Evolutionary conservation across 2,329 filamentous ascomycete species (phyloP), one percentile per base, ranked within the genome.

Genomic region (Microsporum canis): DNA sequence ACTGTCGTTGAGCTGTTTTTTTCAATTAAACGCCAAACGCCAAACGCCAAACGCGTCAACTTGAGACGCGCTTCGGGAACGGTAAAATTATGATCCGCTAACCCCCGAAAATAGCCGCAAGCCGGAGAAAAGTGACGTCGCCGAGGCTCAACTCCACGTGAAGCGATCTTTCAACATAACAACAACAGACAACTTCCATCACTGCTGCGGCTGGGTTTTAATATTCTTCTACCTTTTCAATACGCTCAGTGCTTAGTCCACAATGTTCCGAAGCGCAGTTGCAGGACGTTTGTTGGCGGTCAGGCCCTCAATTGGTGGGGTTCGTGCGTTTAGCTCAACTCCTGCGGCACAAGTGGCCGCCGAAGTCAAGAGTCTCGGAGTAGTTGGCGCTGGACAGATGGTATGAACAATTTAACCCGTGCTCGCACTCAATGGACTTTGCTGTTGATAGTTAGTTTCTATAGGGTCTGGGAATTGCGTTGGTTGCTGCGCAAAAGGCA

Each of bases 351-450:
- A 78, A 68, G 84, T 84, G 65, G 79, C 79, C 63, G 84, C 86
- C 61, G 84, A 91, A 70, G 86, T 99, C 64, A 95, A 91, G 78
- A 87, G 84, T 66, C 78, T 99, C 47, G 94, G 92, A 70, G 92
- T 99, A 57, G 82, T 99, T 70, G 94, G 94, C 66, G 91, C 92
- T 59, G 94, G 94, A 33, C 94, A 97, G 74, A 96, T 97, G 91
- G 91, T 95, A 49, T 56, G 27, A 14, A 14, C 5, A 33, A 36
- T 43, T 39, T 36, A 29, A 3, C 8, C 39, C 14, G 6, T 41
- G 27, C 6, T 17, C n/a, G 7, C 27, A 29, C 10, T 6, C 14
- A 17, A 34, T n/a, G n/a, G 0, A 5, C 29, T 23, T 31, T 36
- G 29, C 27, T 62, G 67, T 14, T 34, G 17, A 8, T 59, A 12